These are phyloP conservation scores for Alternaria arbusti DNA, from an alignment of 2,329 filamentous ascomycete genomes.

Conservation along the genomic window DNA sequence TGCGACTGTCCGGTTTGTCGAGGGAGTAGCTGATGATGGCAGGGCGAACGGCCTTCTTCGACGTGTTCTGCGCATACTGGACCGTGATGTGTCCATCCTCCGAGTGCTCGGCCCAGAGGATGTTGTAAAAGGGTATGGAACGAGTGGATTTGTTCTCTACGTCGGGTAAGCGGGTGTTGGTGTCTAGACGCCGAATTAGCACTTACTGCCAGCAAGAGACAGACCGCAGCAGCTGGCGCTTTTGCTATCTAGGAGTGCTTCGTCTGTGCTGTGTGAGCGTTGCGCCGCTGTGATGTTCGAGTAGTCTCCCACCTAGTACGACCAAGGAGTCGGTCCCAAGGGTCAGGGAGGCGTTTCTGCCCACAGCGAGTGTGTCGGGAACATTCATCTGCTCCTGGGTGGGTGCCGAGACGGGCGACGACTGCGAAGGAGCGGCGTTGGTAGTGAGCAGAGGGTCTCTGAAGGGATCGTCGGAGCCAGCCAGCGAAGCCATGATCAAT, in stretches of 20 bases:
- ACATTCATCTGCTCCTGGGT: conserved; percentile 12
- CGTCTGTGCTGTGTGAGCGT: conserved; percentile 52
- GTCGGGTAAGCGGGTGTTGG: conserved; percentile 11
- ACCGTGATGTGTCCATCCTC: conserved; percentile 68
- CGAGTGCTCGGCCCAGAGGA: conserved; percentile 78
- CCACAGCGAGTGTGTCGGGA: conserved; percentile 58
- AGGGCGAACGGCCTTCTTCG: conserved; percentile 64
- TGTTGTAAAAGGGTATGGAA: conserved; percentile 78
- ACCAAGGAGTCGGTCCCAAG: conserved; percentile 66
- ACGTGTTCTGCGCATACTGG: conserved; percentile 70
- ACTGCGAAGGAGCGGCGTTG: conserved; percentile 40
- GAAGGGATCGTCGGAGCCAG: conserved; percentile 8
- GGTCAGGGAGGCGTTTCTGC: conserved; percentile 65
- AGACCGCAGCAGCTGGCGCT: conserved; percentile 64
- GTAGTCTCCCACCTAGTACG: conserved; percentile 58
- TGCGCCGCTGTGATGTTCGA: not conserved
- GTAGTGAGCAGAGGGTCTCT: conserved; percentile 7
- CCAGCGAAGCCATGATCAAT: conserved; percentile 29
- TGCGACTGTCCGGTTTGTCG: conserved; percentile 57
- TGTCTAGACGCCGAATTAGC: not conserved
- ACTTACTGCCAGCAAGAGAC: conserved; percentile 55
- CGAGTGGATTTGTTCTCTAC: conserved; percentile 58
- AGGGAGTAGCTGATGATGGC: conserved; percentile 68
- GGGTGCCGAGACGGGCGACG: conserved; percentile 24
- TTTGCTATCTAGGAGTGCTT: conserved; percentile 58